Evolutionary conservation across 2,329 filamentous ascomycete species (phyloP), one percentile per base, ranked within the genome.

Genomic region (Tolypocladium endophyticum): DNA sequence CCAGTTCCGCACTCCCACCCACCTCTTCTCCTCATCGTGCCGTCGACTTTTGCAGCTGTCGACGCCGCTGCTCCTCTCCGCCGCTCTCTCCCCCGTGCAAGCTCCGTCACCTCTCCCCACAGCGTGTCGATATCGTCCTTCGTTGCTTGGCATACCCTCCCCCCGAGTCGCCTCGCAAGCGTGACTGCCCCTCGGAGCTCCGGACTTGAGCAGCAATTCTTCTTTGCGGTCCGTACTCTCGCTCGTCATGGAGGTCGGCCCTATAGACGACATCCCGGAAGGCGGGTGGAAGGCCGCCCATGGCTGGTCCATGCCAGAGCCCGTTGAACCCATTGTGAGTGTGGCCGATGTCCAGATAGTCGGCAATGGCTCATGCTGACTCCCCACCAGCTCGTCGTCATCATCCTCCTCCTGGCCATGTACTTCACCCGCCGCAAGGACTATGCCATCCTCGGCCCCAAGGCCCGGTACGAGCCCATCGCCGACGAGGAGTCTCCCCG

Each of bases 331-430:
- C 7, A 67, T 72, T 52, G 70, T 72, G 65, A 58, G 70, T 62
- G n/a, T 61, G 47, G 12, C 45, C 38, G 3, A 6, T 16, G 47
- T 33, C 18, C 25, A 9, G 16, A 56, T 52, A 4, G n/a, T 12
- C 18, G 9, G 3, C 18, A 35, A 33, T n/a, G 47, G 28, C 28
- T n/a, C 18, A 1, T 30, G 30, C 50, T 53, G 50, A 53, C 50
- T 4, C 20, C 39, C 39, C 20, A 8, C 4, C 28, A 74, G 73
- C 68, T 72, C 28, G 74, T 74, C 56, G 67, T 74, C n/a, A 62
- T 67, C 18, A 72, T 75, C 50, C 71, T 75, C 58, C 64, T 74
- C 56, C 66, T 69, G 12, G 71, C 72, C 58, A 73, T 75, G 72
- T 73, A 69, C 61, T 61, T 72, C n/a, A 73, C 72, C 25, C 68